Conservation (phyloP, 352 stramenopile species). For the Pythium periplocum region DNA sequence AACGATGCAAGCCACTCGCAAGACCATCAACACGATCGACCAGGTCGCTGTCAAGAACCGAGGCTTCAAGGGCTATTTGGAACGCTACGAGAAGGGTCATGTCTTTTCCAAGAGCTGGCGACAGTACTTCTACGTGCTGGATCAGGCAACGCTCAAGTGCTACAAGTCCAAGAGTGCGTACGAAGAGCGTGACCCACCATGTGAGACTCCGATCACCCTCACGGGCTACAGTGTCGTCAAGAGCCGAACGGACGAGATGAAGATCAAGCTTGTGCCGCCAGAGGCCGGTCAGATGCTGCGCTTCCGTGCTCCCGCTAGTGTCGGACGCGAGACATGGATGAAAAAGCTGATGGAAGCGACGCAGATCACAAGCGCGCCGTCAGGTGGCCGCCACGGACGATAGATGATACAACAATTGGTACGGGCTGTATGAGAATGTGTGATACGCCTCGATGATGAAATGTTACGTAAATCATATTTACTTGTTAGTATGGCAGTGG, state of each 20-base stretch:
- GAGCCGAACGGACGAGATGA: constrained; percentile 72
- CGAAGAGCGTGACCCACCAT: constrained; percentile 51
- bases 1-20: constrained; percentile 71
- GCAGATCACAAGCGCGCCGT: constrained; percentile 27
- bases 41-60: constrained; percentile 60
- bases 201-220: constrained; percentile 44
- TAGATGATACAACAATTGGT: too few species aligned
- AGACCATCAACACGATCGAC: constrained; percentile 74
- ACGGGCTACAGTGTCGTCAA: constrained; percentile 65
- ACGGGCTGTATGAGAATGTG: too few species aligned
- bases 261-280: constrained; percentile 72
- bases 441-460: too few species aligned
- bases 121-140: constrained; percentile 74
- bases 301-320: constrained; percentile 64
- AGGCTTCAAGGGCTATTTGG: constrained; percentile 61
- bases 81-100: constrained; percentile 70
- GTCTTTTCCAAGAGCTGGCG: constrained; percentile 72
- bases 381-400: neutral
- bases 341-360: constrained; percentile 70
- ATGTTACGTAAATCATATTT: too few species aligned
- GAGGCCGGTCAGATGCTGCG: constrained; percentile 65
- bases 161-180: constrained; percentile 74
- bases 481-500: neutral
- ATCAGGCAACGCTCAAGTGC: constrained; percentile 57
- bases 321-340: constrained; percentile 71